These are phyloP conservation scores for Solanum peruvianum DNA, from an alignment of 257 asterid species.

Conservation along the genomic window DNA sequence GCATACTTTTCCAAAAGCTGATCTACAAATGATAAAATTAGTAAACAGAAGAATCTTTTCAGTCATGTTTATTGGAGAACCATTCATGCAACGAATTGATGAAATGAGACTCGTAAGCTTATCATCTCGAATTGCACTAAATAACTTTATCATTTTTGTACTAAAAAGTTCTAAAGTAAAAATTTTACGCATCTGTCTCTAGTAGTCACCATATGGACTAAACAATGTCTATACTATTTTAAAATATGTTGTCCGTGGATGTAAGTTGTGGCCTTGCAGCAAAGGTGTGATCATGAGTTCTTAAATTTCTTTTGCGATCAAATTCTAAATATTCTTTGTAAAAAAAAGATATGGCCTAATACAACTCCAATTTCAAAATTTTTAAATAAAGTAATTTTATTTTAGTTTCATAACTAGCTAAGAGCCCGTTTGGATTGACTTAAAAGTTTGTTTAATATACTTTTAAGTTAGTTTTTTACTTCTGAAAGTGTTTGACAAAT, in stretches of 20 bases:
- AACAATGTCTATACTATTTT: background rate
- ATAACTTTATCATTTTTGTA: conserved; percentile 1
- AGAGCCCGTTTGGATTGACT: no score
- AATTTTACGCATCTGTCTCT: conserved; percentile 23
- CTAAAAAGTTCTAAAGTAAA: conserved; percentile 8
- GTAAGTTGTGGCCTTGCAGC: background rate
- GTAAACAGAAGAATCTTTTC: background rate
- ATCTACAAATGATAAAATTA: background rate
- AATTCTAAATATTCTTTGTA: no score
- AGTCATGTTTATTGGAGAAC: background rate
- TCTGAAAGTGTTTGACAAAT: no score
- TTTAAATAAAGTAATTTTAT: no score
- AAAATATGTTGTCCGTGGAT: background rate
- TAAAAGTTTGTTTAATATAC: no score
- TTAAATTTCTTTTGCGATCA: background rate
- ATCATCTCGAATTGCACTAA: background rate
- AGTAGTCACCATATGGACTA: background rate
- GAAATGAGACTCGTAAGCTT: background rate
- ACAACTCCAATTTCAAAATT: no score
- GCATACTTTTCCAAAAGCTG: background rate
- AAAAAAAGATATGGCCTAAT: no score
- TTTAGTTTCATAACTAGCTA: no score
- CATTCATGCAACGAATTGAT: background rate
- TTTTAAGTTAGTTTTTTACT: no score
- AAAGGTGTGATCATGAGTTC: conserved; percentile 2